Evolutionary conservation across 768 basidiomycete genomes (phyloP), one percentile per base, ranked within the genome.

Genomic region (Leucosporidium scottii): DNA sequence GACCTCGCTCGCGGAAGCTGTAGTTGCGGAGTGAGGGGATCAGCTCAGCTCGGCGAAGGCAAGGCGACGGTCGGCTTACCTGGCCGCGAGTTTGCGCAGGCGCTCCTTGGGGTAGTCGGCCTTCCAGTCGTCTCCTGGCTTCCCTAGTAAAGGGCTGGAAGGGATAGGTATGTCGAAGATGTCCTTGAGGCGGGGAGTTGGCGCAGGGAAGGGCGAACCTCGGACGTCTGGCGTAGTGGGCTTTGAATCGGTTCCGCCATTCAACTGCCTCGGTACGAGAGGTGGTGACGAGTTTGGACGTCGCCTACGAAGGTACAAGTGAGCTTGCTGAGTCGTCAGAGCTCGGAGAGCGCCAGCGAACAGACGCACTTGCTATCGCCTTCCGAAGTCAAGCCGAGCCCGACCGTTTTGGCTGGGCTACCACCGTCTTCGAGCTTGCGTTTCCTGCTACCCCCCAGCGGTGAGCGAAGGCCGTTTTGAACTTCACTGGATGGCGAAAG

Each of bases 1-100:
- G 85, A 27, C 87, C 90, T 25, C 83, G 82, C 5, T 78, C 78
- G 72, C 89, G 85, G 75, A 88, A 91, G 75, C 82, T 85, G 76
- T 87, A 83, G 17, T 2, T 6, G 20, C 2, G 13, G 23, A 23
- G 7, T 1, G 74, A 89, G 85, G 85, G 10, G 87, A 87, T 18
- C 87, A 82, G 59, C 86, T 84, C 66, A 88, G 39, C 15, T 82
- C 66, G 87, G 87, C 25, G 85, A 70, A 73, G 75, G 20, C 36
- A 18, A 25, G 54, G 28, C 21, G 48, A 53, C 44, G 23, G 1
- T 8, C 39, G 2, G 56, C 50, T 51, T n/a, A 67, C 66, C 53
- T 76, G 78, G 76, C 78, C 73, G 74, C 66, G 70, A 72, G 56
- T 34, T 61, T 64, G 9, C 67, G 27, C 30, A 72, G 18, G 20